Percentiles rank a stretch among this genome's conserved stretches.
Evolutionary conservation across 2,329 filamentous ascomycete genomes (phyloP).

Genomic region (Fusarium napiforme): DNA sequence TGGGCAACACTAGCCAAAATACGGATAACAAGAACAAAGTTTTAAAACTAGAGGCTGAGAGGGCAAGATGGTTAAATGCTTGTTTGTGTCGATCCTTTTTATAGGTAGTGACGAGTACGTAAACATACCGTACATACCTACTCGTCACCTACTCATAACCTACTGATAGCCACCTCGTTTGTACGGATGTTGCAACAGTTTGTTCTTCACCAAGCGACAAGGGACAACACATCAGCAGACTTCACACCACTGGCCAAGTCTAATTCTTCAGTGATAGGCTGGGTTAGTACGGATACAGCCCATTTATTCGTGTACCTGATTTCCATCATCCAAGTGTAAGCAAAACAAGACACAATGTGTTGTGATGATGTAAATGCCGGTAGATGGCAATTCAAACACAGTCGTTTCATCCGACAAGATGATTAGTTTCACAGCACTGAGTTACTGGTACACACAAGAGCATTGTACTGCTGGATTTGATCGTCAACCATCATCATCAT

Average conservation of each 20-base stretch:
- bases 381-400: neutral
- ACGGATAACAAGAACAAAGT: neutral
- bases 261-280: neutral
- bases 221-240: neutral
- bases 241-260: neutral
- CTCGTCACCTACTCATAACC: neutral
- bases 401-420: neutral
- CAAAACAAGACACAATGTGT: neutral
- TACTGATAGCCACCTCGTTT: conserved; percentile 3
- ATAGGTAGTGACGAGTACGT: neutral
- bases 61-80: neutral
- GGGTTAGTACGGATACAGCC: neutral
- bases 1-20: conserved; percentile 8
- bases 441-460: neutral
- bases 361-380: neutral
- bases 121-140: neutral
- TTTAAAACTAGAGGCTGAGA: neutral
- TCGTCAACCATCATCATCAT: conserved; percentile 12
- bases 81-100: neutral
- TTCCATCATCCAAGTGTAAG: neutral
- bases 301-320: conserved; percentile 4
- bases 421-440: neutral
- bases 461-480: conserved; percentile 4
- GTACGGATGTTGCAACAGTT: neutral
- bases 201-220: neutral